Conservation (phyloP, 2,329 filamentous ascomycete genomes). For the Remersonia thermophila region DNA sequence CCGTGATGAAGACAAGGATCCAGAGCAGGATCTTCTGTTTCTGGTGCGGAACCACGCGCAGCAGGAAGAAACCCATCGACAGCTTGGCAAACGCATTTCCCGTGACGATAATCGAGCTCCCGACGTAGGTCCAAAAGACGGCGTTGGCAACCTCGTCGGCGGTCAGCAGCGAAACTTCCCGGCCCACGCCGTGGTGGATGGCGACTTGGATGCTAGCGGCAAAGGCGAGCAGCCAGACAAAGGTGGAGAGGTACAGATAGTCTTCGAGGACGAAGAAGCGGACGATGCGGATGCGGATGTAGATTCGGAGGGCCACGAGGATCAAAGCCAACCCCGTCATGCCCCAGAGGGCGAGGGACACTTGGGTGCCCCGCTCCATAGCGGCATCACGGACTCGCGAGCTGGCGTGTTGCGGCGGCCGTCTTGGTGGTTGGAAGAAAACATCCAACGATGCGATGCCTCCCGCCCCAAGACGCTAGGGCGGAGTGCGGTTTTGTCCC, state of each 20-base stretch:
- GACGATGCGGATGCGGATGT: conserved; percentile 26
- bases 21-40: conserved; percentile 25
- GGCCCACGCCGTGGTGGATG: conserved; percentile 24
- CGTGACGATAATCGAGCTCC: conserved; percentile 25
- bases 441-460: too few relatives aligned
- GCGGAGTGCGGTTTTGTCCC: too few relatives aligned
- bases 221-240: conserved; percentile 25
- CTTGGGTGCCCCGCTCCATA: conserved; percentile 22
- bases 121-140: conserved; percentile 28
- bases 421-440: too few relatives aligned
- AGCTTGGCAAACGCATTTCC: conserved; percentile 29
- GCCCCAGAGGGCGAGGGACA: conserved; percentile 26
- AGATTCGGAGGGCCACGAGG: conserved; percentile 25
- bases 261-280: conserved; percentile 26
- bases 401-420: too few relatives aligned
- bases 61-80: conserved; percentile 27
- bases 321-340: conserved; percentile 22
- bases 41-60: conserved; percentile 25
- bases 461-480: too few relatives aligned
- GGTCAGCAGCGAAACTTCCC: conserved; percentile 22
- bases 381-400: conserved; percentile 8
- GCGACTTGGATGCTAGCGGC: conserved; percentile 25
- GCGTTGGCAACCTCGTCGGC: conserved; percentile 23
- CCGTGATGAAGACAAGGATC: conserved; percentile 22
- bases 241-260: conserved; percentile 24